Evolutionary conservation across 495 filamentous ascomycete species (phyloP).

Genomic region (Trichoderma gamsii): DNA sequence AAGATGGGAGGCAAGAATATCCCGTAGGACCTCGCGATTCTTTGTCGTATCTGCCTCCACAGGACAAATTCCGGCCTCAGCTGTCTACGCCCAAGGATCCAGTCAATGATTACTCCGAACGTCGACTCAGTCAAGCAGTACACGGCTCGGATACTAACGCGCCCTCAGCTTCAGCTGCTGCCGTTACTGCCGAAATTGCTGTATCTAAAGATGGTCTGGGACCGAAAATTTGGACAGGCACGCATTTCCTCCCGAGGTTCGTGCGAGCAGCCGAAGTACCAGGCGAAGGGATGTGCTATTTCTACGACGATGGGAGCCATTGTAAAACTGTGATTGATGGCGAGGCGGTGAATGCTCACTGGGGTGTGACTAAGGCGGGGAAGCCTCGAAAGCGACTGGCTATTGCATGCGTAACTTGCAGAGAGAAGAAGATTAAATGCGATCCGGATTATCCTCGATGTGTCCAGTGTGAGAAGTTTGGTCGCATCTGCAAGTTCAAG

Average conservation of each 20-base stretch:
- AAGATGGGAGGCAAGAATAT: slow-evolving; percentile 31
- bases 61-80: slow-evolving; percentile 23
- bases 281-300: slow-evolving; percentile 75
- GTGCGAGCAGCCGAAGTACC: slow-evolving; percentile 56
- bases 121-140: slow-evolving; percentile 22
- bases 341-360: slow-evolving; percentile 79
- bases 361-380: slow-evolving; percentile 89
- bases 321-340: slow-evolving; percentile 82
- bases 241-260: slow-evolving; percentile 54
- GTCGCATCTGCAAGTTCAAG: slow-evolving; percentile 75
- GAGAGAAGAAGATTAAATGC: slow-evolving; percentile 96
- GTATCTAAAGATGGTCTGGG: slow-evolving; percentile 49
- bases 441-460: slow-evolving; percentile 81
- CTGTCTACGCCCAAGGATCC: slow-evolving; percentile 18
- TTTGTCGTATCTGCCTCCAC: slow-evolving; percentile 11
- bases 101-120: slow-evolving; percentile 25
- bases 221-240: slow-evolving; percentile 57
- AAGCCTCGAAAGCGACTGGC: slow-evolving; percentile 85
- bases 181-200: slow-evolving; percentile 34
- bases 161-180: slow-evolving; percentile 37
- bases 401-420: slow-evolving; percentile 82
- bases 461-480: slow-evolving; percentile 85
- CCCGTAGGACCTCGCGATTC: slow-evolving; percentile 26
- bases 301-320: slow-evolving; percentile 80
- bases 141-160: slow-evolving; percentile 23